Evolutionary conservation across 768 basidiomycete species (phyloP).

Genomic region (Crucibulum laeve): DNA sequence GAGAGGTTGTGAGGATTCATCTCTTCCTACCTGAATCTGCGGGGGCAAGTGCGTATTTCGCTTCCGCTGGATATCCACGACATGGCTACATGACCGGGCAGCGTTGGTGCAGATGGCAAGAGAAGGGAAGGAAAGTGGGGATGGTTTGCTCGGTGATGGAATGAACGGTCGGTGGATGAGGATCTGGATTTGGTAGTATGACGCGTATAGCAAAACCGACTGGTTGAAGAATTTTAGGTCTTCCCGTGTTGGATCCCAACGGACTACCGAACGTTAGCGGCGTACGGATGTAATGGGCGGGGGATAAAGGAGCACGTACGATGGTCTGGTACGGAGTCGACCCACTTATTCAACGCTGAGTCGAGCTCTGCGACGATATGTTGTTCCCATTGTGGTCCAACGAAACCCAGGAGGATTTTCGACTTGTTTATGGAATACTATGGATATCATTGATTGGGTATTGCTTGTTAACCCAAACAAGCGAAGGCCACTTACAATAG

Average conservation of each 20-base stretch:
- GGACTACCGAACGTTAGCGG: slow-evolving; percentile 24
- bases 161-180: slow-evolving; percentile 78
- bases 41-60: slow-evolving; percentile 26
- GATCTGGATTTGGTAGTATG: slow-evolving; percentile 61
- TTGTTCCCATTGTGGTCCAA: slow-evolving; percentile 63
- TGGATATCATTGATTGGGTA: not conserved
- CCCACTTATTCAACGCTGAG: slow-evolving; percentile 69
- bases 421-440: slow-evolving; percentile 85
- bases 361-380: slow-evolving; percentile 68
- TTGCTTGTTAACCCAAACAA: not conserved
- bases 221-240: slow-evolving; percentile 48
- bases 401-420: slow-evolving; percentile 58
- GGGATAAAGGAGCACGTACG: slow-evolving; percentile 30
- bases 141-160: slow-evolving; percentile 47
- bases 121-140: slow-evolving; percentile 53
- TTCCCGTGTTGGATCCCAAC: slow-evolving; percentile 50
- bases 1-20: not conserved
- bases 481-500: slow-evolving; percentile 44
- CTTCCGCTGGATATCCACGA: slow-evolving; percentile 56
- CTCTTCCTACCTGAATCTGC: slow-evolving; percentile 27
- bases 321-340: slow-evolving; percentile 59
- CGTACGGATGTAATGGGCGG: not conserved
- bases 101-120: slow-evolving; percentile 77
- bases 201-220: slow-evolving; percentile 50
- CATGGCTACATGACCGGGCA: slow-evolving; percentile 76